Conservation (phyloP, 2,329 filamentous ascomycete species). For the Cladobotryum protrusum region DNA sequence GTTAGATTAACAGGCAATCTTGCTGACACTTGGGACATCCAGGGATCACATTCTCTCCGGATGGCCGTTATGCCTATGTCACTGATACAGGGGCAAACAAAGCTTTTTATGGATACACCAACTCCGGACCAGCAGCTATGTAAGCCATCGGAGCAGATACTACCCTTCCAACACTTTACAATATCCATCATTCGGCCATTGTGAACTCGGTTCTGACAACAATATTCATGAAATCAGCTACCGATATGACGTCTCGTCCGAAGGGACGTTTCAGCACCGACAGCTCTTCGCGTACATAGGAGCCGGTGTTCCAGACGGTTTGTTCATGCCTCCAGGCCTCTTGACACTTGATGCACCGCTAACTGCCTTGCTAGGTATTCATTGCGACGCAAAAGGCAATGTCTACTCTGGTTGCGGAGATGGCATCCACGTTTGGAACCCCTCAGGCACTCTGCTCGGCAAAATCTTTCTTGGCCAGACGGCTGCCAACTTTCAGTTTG, state of each 20-base stretch:
- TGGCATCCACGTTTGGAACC: conserved; percentile 43
- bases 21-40: conserved; percentile 19
- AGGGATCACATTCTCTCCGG: conserved; percentile 40
- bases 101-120: conserved; percentile 15
- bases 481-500: conserved; percentile 44
- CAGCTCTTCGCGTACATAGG: conserved; percentile 8
- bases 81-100: conserved; percentile 35
- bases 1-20: conserved; percentile 19
- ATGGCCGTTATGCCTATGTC: conserved; percentile 38
- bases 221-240: conserved; percentile 2
- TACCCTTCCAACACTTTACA: neutral
- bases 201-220: too few relatives aligned
- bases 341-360: conserved; percentile 38
- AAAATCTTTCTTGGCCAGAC: conserved; percentile 37
- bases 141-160: neutral
- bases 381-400: conserved; percentile 40
- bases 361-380: conserved; percentile 46
- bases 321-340: conserved; percentile 9
- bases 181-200: neutral
- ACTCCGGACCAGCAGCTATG: conserved; percentile 6
- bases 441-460: conserved; percentile 39
- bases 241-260: conserved; percentile 9
- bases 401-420: conserved; percentile 45
- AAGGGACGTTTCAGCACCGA: conserved; percentile 25
- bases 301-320: conserved; percentile 8